Evolutionary conservation across 1,284 basidiomycete genomes (phyloP).

Genomic region (Moesziomyces antarcticus): DNA sequence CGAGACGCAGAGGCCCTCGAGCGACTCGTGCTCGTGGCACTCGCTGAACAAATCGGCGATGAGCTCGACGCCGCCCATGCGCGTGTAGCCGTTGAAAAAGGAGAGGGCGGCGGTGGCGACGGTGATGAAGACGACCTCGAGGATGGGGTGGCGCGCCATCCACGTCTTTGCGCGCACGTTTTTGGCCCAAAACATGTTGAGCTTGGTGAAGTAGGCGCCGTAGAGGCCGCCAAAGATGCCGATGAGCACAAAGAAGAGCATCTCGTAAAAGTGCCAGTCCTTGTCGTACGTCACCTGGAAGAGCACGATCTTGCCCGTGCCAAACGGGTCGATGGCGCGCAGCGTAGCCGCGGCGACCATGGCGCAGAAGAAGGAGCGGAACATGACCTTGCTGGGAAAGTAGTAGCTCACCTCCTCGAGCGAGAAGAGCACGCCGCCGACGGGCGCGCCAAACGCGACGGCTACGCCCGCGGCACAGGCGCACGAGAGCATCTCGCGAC

Average conservation of each 20-base stretch:
- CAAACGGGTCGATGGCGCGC: slow-evolving; percentile 88
- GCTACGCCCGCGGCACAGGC: slow-evolving; percentile 78
- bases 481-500: slow-evolving; percentile 57
- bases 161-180: slow-evolving; percentile 60
- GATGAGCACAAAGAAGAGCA: slow-evolving; percentile 81
- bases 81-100: slow-evolving; percentile 89
- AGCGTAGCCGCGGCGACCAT: slow-evolving; percentile 64
- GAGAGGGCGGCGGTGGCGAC: slow-evolving; percentile 72
- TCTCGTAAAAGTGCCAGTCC: slow-evolving; percentile 88
- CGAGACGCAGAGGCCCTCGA: slow-evolving; percentile 79
- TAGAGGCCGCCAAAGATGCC: slow-evolving; percentile 82
- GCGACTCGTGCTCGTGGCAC: slow-evolving; percentile 72
- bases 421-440: slow-evolving; percentile 73
- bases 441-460: slow-evolving; percentile 61
- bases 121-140: slow-evolving; percentile 84
- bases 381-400: slow-evolving; percentile 68
- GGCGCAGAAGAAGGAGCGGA: slow-evolving; percentile 63
- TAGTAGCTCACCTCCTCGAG: slow-evolving; percentile 70
- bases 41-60: slow-evolving; percentile 72
- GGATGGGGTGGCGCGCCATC: slow-evolving; percentile 75
- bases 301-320: slow-evolving; percentile 71
- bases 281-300: slow-evolving; percentile 89
- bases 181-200: slow-evolving; percentile 81
- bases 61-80: slow-evolving; percentile 94
- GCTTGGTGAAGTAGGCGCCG: slow-evolving; percentile 90